Percentiles rank a stretch among this genome's conserved stretches.
These are phyloP conservation scores for Alternaria consortialis DNA, from an alignment of 2,329 filamentous ascomycete species.

Conservation along the genomic window DNA sequence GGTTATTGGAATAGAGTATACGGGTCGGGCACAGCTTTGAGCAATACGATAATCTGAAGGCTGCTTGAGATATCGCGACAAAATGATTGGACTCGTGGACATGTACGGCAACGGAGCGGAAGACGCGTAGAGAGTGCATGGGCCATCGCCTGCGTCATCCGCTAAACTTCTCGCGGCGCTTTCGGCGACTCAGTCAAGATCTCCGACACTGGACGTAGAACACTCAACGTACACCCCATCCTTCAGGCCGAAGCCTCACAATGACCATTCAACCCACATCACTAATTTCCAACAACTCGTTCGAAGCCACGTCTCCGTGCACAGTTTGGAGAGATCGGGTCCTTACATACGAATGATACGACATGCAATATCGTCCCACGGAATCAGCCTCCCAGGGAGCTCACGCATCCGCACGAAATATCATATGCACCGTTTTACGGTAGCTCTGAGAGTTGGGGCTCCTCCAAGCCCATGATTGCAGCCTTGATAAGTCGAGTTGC, in stretches of 20 bases:
- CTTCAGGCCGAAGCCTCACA: too few species aligned
- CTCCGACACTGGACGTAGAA: not conserved
- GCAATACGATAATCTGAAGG: not conserved
- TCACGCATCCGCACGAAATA: too few species aligned
- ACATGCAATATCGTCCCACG: too few species aligned
- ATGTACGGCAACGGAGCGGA: not conserved
- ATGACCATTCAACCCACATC: not conserved
- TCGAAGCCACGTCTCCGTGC: not conserved
- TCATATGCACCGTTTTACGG: too few species aligned
- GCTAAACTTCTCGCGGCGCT: not conserved
- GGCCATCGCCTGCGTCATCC: not conserved
- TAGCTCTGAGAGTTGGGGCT: too few species aligned
- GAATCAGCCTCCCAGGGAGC: not conserved
- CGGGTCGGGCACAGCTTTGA: too few species aligned
- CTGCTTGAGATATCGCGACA: not conserved
- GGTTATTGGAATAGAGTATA: too few species aligned
- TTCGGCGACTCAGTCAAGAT: not conserved
- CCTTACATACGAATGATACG: too few species aligned
- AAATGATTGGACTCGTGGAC: not conserved
- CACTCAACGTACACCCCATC: not conserved
- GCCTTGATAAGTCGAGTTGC: too few species aligned
- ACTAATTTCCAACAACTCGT: fast-evolving
- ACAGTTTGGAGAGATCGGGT: too few species aligned
- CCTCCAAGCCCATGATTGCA: too few species aligned
- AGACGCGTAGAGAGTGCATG: not conserved